Percentiles rank a stretch among this genome's conserved stretches.
Evolutionary conservation across 176 grass and related monocot species (phyloP).

Genomic region (Oryza australiensis): DNA sequence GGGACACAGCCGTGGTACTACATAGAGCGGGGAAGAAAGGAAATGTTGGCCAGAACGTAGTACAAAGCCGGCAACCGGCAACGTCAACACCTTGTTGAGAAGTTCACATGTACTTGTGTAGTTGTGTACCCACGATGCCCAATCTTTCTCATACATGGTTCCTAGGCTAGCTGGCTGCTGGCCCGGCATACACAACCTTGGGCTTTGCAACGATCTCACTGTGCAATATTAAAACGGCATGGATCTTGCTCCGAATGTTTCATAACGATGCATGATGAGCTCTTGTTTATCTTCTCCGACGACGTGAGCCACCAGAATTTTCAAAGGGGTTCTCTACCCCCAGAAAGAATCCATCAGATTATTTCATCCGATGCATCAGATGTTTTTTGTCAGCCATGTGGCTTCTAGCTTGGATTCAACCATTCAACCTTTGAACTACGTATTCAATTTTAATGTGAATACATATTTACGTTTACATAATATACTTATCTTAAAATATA

Average conservation of each 20-base stretch:
- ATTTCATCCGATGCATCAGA: not conserved
- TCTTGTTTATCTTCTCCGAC: not conserved
- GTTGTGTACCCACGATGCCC: not conserved
- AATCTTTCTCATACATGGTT: not conserved
- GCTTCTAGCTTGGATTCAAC: too few species aligned
- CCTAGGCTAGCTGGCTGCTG: too few species aligned
- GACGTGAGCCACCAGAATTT: not conserved
- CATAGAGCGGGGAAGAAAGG: not conserved
- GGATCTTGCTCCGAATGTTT: not conserved
- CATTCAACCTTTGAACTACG: too few species aligned
- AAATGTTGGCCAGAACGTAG: not conserved
- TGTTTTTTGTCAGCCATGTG: slow-evolving; percentile 38
- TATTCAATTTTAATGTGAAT: too few species aligned
- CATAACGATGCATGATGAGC: not conserved
- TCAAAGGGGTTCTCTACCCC: slow-evolving; percentile 15
- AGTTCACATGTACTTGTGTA: not conserved
- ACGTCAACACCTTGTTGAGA: not conserved
- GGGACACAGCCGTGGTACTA: not conserved
- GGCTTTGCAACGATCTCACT: not conserved
- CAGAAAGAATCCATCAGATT: slow-evolving; percentile 31
- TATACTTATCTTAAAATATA: too few species aligned
- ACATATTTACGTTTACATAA: too few species aligned
- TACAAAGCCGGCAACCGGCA: not conserved
- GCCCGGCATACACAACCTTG: not conserved
- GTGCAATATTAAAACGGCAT: not conserved